These are phyloP conservation scores for Scalesia atractyloides DNA, from an alignment of 129 eudicot species.

Conservation along the genomic window DNA sequence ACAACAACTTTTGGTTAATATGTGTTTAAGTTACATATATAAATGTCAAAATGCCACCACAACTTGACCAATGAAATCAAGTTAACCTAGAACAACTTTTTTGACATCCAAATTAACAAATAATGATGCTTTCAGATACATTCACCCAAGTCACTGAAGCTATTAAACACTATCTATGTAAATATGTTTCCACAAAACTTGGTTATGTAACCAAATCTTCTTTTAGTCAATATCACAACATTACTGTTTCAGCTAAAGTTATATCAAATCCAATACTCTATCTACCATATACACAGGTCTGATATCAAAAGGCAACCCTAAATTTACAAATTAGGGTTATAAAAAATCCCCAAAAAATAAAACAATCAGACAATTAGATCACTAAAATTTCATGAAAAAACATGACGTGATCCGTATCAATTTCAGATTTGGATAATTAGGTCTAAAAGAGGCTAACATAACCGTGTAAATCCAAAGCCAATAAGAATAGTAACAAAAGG, in stretches of 20 bases:
- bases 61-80: not conserved
- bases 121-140: no score
- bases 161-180: not conserved
- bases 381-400: not conserved
- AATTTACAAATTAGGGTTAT: no score
- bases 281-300: no score
- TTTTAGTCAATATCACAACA: not conserved
- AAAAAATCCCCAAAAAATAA: no score
- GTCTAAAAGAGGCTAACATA: not conserved
- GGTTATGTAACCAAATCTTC: no score
- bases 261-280: not conserved
- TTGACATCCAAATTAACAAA: no score
- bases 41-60: not conserved
- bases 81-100: no score
- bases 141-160: no score
- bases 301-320: no score
- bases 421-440: conserved; percentile 8
- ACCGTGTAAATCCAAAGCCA: not conserved
- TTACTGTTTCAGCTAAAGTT: not conserved
- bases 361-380: no score
- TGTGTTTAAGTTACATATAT: not conserved
- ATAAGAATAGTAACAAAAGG: not conserved
- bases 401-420: not conserved
- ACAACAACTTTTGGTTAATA: not conserved
- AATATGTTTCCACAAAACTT: not conserved